Conservation (phyloP, 2,329 filamentous ascomycete species). For the Aspergillus neoniger region DNA sequence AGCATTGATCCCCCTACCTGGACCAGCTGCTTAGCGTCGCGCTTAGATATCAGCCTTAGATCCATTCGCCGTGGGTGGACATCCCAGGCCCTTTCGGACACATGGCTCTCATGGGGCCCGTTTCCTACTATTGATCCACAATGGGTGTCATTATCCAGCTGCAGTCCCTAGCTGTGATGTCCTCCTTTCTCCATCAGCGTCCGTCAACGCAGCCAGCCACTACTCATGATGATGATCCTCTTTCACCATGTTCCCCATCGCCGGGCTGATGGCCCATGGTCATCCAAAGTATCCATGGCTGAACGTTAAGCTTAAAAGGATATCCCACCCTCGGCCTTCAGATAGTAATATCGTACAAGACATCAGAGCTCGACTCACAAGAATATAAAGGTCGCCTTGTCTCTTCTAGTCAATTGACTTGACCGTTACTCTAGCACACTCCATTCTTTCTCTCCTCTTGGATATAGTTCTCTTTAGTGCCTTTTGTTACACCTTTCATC, state of each 20-base stretch:
- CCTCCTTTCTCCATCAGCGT: constrained; percentile 23
- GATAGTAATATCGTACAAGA: constrained; percentile 13
- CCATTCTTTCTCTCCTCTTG: not conserved
- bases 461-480: not conserved
- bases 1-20: constrained; percentile 6
- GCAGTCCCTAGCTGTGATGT: constrained; percentile 29
- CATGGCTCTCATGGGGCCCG: constrained; percentile 21
- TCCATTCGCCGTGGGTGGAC: constrained; percentile 7
- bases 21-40: constrained; percentile 23
- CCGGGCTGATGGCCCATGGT: constrained; percentile 12
- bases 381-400: constrained; percentile 9
- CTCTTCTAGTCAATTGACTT: constrained; percentile 9
- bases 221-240: constrained; percentile 30
- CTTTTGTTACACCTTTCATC: not conserved
- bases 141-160: constrained; percentile 28
- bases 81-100: constrained; percentile 14
- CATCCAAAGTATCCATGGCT: constrained; percentile 12
- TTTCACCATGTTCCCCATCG: constrained; percentile 14
- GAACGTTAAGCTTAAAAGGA: constrained; percentile 27
- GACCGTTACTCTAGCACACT: constrained; percentile 2
- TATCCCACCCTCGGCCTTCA: constrained; percentile 24
- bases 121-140: constrained; percentile 29
- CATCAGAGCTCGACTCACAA: constrained; percentile 12
- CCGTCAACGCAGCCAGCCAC: constrained; percentile 36
- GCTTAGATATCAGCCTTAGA: constrained; percentile 13